A percentile compares a stretch with the other conserved stretches of the same genome.
Conservation (phyloP, 164 flowering plant species). For the Houttuynia cordata region DNA sequence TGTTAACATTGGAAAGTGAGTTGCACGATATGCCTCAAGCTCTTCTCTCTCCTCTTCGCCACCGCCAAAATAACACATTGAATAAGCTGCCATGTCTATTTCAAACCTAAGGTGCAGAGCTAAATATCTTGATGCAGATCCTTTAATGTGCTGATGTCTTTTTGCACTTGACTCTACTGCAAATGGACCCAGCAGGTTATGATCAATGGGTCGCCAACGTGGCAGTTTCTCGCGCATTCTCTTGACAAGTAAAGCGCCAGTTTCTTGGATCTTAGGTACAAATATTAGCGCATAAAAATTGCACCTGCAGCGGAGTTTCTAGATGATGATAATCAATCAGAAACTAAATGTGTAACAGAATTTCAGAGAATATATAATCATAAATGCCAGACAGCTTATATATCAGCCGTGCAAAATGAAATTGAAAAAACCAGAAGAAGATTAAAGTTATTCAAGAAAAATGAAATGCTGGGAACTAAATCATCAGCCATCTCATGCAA, state of each 20-base stretch:
- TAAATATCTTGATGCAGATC: constrained; percentile 49
- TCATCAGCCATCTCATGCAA: background rate
- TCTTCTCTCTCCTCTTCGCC: constrained; percentile 76
- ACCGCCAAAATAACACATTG: constrained; percentile 93
- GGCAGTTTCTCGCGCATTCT: constrained; percentile 54
- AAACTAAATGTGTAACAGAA: constrained; percentile 7
- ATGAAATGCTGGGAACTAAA: too few species aligned
- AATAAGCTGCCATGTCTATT: constrained; percentile 99
- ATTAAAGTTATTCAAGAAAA: too few species aligned
- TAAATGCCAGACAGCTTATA: too few species aligned
- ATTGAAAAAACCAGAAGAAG: too few species aligned
- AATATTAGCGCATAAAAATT: constrained; percentile 91
- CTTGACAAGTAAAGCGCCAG: constrained; percentile 67
- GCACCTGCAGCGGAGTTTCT: constrained; percentile 99
- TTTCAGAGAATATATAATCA: background rate
- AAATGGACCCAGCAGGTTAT: constrained; percentile 62
- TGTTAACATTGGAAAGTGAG: constrained; percentile 80
- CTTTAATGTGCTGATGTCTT: constrained; percentile 14
- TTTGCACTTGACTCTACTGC: constrained; percentile 20
- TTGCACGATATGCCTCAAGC: constrained; percentile 75
- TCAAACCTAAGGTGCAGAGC: constrained; percentile 94
- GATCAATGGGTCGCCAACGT: constrained; percentile 53
- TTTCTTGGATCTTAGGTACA: constrained; percentile 86
- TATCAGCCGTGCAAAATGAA: too few species aligned
- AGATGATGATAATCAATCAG: constrained; percentile 57